Evolutionary conservation across 805 yeast species (phyloP), one percentile per base, ranked within the genome.

Genomic region (Clavispora fructus): DNA sequence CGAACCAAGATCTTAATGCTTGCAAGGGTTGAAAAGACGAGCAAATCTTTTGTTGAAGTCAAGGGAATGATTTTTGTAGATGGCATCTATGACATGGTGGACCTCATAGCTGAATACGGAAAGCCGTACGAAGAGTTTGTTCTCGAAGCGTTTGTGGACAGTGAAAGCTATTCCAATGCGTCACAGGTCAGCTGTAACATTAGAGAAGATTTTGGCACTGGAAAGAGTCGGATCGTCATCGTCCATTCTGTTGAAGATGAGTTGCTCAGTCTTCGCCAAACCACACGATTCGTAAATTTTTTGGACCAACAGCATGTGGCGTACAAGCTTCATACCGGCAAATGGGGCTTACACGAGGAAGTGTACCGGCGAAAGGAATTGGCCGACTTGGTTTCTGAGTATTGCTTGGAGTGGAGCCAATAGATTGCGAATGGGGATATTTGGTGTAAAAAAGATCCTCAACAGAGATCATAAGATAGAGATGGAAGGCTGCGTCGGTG

Each of bases 211-310:
- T 14, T 27, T 17, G 28, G 25, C 6, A 14, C 6, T 7, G 31
- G 25, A 13, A 49, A 33, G 6, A 14, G 41, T 12, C 30, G n/a
- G 8, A 38, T 44, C 6, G 59, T 69, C 39, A 57, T 87, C 0
- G 60, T 83, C 2, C 91, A 87, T 33, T 85, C 94, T 3, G 59
- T 63, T 3, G 59, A 73, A 14, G 96, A 88, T 63, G 95, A 87
- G 58, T 70, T 88, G 13, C 62, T 88, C 17, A 65, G 79, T 2
- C 45, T 66, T 25, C 61, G 63, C 3, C 94, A 86, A 56, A 68
- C 84, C 0, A 54, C 64, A 3, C 45, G 60, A 45, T 64, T 83
- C 25, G 48, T 57, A 1, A 37, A 52, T 0, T 69, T 69, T 58
- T 60, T 82, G 2, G 53, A 60, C 7, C 31, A 39, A 5, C 42